phyloP scores from a whole-genome alignment of 2,329 filamentous ascomycete species.

The Massarina eburnea region DNA sequence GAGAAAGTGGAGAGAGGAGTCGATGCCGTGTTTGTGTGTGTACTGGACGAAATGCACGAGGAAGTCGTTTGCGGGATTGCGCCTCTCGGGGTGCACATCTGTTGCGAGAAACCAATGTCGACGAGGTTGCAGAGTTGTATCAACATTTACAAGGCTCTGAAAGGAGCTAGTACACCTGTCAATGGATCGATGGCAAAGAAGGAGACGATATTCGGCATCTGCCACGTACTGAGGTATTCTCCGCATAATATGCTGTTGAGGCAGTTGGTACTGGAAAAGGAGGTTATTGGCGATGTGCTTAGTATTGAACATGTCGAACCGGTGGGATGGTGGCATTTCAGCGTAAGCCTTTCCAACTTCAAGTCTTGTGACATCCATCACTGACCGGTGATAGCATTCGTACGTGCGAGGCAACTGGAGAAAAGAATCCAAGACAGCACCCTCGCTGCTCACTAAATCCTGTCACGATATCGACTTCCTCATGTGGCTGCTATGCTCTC shows the following conservation, averaged over 20 bases:
- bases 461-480: constrained; percentile 95
- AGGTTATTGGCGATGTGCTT: constrained; percentile 78
- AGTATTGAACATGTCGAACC: constrained; percentile 92
- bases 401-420: constrained; percentile 76
- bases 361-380: neutral
- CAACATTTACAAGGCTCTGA: constrained; percentile 65
- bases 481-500: constrained; percentile 85
- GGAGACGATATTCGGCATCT: constrained; percentile 75
- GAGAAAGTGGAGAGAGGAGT: constrained; percentile 39
- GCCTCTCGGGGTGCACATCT: constrained; percentile 71
- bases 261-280: constrained; percentile 72
- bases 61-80: constrained; percentile 77
- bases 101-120: constrained; percentile 94
- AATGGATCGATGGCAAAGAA: constrained; percentile 23
- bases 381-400: constrained; percentile 41
- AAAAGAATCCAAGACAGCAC: constrained; percentile 73
- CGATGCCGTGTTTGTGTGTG: constrained; percentile 68
- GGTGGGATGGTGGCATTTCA: constrained; percentile 93
- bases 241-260: constrained; percentile 88
- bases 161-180: constrained; percentile 21
- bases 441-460: constrained; percentile 87
- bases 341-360: constrained; percentile 34
- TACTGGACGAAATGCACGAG: constrained; percentile 85
- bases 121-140: constrained; percentile 78
- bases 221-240: constrained; percentile 90